phyloP scores from a whole-genome alignment of 805 yeast species.

The Vanderwaltozyma verrucispora region DNA sequence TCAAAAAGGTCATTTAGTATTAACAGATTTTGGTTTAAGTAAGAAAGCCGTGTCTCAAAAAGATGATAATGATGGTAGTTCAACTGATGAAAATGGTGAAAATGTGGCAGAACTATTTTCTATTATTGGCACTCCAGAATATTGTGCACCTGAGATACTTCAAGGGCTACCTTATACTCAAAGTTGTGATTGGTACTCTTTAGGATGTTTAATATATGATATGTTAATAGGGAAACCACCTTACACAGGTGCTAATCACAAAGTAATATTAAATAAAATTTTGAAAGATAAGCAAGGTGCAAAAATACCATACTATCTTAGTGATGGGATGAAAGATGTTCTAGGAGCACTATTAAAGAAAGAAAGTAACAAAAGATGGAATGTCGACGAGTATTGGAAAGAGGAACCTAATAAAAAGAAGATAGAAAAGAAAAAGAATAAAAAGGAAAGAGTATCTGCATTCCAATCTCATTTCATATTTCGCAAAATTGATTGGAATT shows the following conservation, averaged over 20 bases:
- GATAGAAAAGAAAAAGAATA: slow-evolving; percentile 9
- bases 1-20: slow-evolving; percentile 59
- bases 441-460: slow-evolving; percentile 22
- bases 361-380: slow-evolving; percentile 56
- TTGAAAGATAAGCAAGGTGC: slow-evolving; percentile 43
- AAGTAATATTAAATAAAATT: slow-evolving; percentile 66
- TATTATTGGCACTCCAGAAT: slow-evolving; percentile 36
- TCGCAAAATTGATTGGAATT: slow-evolving; percentile 63
- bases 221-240: slow-evolving; percentile 83
- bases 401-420: slow-evolving; percentile 7
- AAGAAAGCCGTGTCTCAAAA: slow-evolving; percentile 24
- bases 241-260: slow-evolving; percentile 73
- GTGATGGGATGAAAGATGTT: slow-evolving; percentile 72
- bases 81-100: slow-evolving; percentile 13
- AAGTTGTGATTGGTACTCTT: slow-evolving; percentile 85
- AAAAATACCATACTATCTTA: slow-evolving; percentile 64
- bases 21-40: slow-evolving; percentile 79
- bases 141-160: slow-evolving; percentile 79
- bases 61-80: slow-evolving; percentile 2
- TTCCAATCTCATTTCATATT: slow-evolving; percentile 64
- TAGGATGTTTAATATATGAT: slow-evolving; percentile 74
- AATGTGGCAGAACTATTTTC: slow-evolving; percentile 29
- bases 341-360: slow-evolving; percentile 55
- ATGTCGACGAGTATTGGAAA: slow-evolving; percentile 45
- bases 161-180: slow-evolving; percentile 69